Percentiles rank a stretch among this genome's conserved stretches.
Evolutionary conservation across 2,329 filamentous ascomycete species (phyloP).

Genomic region (Teratosphaeriaceae sp.): DNA sequence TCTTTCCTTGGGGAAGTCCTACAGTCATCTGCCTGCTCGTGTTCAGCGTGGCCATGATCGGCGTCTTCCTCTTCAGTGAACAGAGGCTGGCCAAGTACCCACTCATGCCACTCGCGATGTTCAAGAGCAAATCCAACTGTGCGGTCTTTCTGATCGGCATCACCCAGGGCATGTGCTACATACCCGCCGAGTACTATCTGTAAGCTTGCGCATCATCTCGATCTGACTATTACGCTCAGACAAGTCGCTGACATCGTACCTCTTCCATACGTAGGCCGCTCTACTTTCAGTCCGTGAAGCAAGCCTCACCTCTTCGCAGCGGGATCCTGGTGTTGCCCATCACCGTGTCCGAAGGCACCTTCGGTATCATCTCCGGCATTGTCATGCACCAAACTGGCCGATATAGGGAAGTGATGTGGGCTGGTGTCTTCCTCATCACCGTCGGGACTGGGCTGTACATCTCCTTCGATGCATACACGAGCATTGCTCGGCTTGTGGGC

Average conservation of each 20-base stretch:
- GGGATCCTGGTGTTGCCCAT: conserved; percentile 57
- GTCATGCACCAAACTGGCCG: conserved; percentile 46
- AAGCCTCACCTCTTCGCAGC: conserved; percentile 54
- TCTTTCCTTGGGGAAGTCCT: conserved; percentile 48
- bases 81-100: conserved; percentile 58
- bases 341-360: conserved; percentile 38
- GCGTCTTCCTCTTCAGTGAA: conserved; percentile 55
- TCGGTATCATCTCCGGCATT: conserved; percentile 41
- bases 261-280: no score
- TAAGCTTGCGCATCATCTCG: no score
- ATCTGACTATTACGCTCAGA: no score
- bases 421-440: conserved; percentile 36
- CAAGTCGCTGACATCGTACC: no score
- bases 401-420: conserved; percentile 42
- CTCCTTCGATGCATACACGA: conserved; percentile 30
- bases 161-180: conserved; percentile 50
- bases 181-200: conserved; percentile 62
- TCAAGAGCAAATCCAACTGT: conserved; percentile 49
- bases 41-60: conserved; percentile 42
- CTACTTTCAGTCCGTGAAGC: conserved; percentile 64
- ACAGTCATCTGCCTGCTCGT: conserved; percentile 51
- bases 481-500: conserved; percentile 37
- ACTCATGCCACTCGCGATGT: conserved; percentile 61
- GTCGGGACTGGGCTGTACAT: conserved; percentile 45
- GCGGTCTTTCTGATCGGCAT: conserved; percentile 49